Percentiles rank a stretch among this genome's conserved stretches.
Evolutionary conservation across 2,329 filamentous ascomycete genomes (phyloP).

Genomic region (Aspergillus fijiensis): DNA sequence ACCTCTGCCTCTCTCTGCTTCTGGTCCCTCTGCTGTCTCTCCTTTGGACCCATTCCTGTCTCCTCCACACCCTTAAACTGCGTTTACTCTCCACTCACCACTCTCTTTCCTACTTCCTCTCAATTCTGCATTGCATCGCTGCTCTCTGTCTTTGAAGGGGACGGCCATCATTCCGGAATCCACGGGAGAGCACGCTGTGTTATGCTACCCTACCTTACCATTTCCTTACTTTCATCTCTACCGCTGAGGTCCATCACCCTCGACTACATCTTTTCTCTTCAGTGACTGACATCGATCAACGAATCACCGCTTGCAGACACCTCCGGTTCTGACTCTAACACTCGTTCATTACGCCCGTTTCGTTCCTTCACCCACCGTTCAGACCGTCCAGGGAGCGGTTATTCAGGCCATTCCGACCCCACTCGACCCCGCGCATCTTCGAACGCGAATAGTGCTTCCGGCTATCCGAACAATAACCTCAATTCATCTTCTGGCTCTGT

Average conservation of each 20-base stretch:
- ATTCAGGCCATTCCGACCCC: constrained; percentile 29
- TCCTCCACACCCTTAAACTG: constrained; percentile 8
- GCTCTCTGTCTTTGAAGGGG: not conserved
- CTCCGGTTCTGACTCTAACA: constrained; percentile 31
- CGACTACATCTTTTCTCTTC: constrained; percentile 12
- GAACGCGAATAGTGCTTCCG: constrained; percentile 20
- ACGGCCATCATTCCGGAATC: constrained; percentile 8
- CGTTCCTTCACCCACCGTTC: constrained; percentile 30
- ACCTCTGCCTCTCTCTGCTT: not conserved
- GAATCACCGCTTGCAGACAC: constrained; percentile 27
- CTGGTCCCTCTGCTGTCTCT: constrained; percentile 8
- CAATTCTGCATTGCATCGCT: not conserved
- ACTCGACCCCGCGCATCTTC: constrained; percentile 29
- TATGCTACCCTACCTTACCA: constrained; percentile 7
- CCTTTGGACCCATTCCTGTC: constrained; percentile 3
- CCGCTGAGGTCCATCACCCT: constrained; percentile 13
- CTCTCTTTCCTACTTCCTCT: constrained; percentile 8
- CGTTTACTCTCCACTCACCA: constrained; percentile 10
- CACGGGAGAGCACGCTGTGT: constrained; percentile 11
- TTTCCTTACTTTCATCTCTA: constrained; percentile 10
- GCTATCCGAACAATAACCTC: constrained; percentile 23
- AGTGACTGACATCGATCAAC: constrained; percentile 20
- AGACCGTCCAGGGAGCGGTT: constrained; percentile 32
- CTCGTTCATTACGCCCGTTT: constrained; percentile 34
- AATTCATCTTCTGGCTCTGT: constrained; percentile 38